Evolutionary conservation across 148 eudicot genomes (phyloP).

Genomic region (Linanthus parryae): DNA sequence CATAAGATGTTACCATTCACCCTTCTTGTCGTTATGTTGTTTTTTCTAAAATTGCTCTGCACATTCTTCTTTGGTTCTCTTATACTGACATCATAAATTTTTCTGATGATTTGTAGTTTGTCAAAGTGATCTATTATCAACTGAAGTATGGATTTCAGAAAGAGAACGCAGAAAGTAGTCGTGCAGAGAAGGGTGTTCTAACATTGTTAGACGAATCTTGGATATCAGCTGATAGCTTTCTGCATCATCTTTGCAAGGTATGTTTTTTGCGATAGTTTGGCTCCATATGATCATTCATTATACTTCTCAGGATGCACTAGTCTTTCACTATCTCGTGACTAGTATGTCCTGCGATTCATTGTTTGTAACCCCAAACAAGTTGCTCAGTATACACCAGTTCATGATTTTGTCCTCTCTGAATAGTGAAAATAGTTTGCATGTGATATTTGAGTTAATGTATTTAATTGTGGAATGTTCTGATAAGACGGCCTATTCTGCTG

Average conservation of each 20-base stretch:
- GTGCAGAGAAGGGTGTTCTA: slow-evolving; percentile 36
- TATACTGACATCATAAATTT: slow-evolving; percentile 13
- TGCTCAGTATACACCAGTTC: too few relatives aligned
- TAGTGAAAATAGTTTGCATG: too few relatives aligned
- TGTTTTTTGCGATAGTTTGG: neutral
- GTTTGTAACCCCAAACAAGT: too few relatives aligned
- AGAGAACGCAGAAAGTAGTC: slow-evolving; percentile 29
- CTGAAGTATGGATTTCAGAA: slow-evolving; percentile 76
- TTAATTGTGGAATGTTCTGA: slow-evolving; percentile 9
- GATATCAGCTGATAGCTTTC: slow-evolving; percentile 80
- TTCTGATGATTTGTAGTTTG: slow-evolving; percentile 41
- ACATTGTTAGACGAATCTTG: slow-evolving; percentile 81
- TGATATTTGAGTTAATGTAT: neutral
- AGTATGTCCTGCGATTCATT: too few relatives aligned
- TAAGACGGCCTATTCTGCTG: slow-evolving; percentile 15
- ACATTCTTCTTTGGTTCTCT: neutral
- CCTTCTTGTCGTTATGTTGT: too few relatives aligned
- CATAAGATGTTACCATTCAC: too few relatives aligned
- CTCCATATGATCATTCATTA: too few relatives aligned
- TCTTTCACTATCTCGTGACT: too few relatives aligned
- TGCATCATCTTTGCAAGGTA: slow-evolving; percentile 92
- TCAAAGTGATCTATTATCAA: slow-evolving; percentile 70
- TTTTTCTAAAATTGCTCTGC: too few relatives aligned
- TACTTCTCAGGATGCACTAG: too few relatives aligned
- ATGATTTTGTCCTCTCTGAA: too few relatives aligned